Base-by-base conservation (phyloP, 2,329 filamentous ascomycete genomes). In the Aspergillus amoenus region DNA sequence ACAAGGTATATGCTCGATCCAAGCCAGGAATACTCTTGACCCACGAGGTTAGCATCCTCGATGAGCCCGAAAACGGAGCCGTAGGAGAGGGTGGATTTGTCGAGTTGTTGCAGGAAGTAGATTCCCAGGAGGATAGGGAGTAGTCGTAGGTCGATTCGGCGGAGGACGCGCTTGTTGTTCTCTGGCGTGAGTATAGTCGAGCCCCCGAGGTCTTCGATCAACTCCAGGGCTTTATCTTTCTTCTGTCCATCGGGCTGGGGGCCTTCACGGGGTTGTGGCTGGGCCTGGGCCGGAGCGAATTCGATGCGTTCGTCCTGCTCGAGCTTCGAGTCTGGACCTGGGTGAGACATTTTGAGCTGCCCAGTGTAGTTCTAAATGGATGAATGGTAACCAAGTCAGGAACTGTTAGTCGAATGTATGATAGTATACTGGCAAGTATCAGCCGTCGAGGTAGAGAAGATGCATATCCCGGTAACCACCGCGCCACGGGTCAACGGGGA, bases 51-150 rank as follows among this genome's bases (percentile, higher is more conserved):
- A 0, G 84, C 81, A 66, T 86, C 82, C 51, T 85, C 75, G 32
- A 84, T 80, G 11, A 88, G 75, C 2, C 85, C 85, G 62, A 88
- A 88, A 11, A 88, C 82, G 0, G 84, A 86, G 3, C 83, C 83
- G 64, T 87, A 88, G 2, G 73, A 77, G 2, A 88, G 75, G 0
- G 83, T 84, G 0, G 84, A 81, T 69, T 88, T 88, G 73, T 88
- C 85, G 5, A 87, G 75, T 11, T 80, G 81, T 61, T 88, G 85
- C 0, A 88, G 77, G 65, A 84, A 87, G 70, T 88, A 88, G 18
- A 86, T 82, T 6, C 78, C 77, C 11, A 87, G 74, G 56, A 88
- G 81, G 53, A 83, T 77, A 0, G 82, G 81, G 12, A 84, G 70
- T 21, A 84, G 75, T 50, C 76, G 68, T 22, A 79, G 66, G 64